phyloP scores from a whole-genome alignment of 2,329 filamentous ascomycete species.

The Fusarium aywerte region DNA sequence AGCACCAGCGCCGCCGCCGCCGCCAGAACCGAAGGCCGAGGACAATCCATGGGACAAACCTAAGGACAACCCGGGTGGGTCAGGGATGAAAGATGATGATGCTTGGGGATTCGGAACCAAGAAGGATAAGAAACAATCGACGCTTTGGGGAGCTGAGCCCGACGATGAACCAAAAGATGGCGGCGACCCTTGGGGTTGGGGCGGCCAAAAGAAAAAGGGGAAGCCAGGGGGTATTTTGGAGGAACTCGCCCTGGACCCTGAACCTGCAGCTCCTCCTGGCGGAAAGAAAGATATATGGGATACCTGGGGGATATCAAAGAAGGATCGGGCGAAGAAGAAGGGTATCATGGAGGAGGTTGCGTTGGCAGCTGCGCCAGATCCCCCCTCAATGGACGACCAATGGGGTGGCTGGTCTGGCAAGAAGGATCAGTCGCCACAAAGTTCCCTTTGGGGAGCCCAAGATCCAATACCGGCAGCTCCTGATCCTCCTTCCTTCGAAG shows the following conservation, averaged over 20 bases:
- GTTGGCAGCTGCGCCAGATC: conserved; percentile 39
- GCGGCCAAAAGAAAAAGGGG: conserved; percentile 53
- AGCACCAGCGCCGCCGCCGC: conserved; percentile 43
- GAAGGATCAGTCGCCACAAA: conserved; percentile 46
- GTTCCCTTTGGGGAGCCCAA: conserved; percentile 39
- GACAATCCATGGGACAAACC: conserved; percentile 65
- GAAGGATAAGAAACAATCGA: conserved; percentile 58
- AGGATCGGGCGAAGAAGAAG: conserved; percentile 50
- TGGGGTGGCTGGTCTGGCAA: conserved; percentile 48
- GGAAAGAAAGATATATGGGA: conserved; percentile 50
- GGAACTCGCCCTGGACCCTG: conserved; percentile 37
- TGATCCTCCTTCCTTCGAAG: conserved; percentile 34
- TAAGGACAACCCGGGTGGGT: conserved; percentile 47
- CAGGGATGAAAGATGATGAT: conserved; percentile 37
- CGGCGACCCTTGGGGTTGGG: conserved; percentile 52
- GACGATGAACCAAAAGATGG: conserved; percentile 48
- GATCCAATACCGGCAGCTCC: conserved; percentile 38
- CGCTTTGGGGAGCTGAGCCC: conserved; percentile 51
- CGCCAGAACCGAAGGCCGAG: conserved; percentile 30
- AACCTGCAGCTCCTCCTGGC: conserved; percentile 34
- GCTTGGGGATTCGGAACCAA: conserved; percentile 47
- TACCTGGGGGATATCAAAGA: conserved; percentile 49
- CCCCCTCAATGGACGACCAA: conserved; percentile 40
- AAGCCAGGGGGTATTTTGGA: conserved; percentile 38
- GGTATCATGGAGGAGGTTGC: conserved; percentile 42